Evolutionary conservation across 108 stramenopile genomes (phyloP).

Genomic region (Fragilariopsis cylindrus): DNA sequence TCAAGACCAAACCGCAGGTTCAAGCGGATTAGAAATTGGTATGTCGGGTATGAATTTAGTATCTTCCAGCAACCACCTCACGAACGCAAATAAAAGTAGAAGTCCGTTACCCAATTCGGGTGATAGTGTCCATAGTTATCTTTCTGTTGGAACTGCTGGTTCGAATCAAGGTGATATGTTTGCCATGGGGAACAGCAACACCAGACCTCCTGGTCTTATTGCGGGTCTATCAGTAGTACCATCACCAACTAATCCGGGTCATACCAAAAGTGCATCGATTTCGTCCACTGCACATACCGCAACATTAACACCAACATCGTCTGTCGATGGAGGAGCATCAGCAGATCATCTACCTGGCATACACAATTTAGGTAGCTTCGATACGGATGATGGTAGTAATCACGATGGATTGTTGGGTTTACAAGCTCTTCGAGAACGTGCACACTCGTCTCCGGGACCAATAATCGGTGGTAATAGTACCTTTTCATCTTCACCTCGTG

Average conservation of each 20-base stretch:
- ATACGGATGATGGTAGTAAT: constrained; percentile 25
- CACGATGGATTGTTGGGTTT: constrained; percentile 41
- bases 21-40: constrained; percentile 26
- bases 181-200: constrained; percentile 7
- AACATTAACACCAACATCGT: constrained; percentile 49
- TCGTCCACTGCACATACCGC: constrained; percentile 42
- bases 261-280: constrained; percentile 31
- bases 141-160: constrained; percentile 15
- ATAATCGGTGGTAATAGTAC: neutral
- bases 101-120: constrained; percentile 24
- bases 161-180: constrained; percentile 2
- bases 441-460: constrained; percentile 48
- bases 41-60: constrained; percentile 47
- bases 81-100: neutral
- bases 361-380: constrained; percentile 7
- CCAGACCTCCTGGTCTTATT: constrained; percentile 31
- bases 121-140: constrained; percentile 32
- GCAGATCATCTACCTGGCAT: constrained; percentile 14
- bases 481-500: constrained; percentile 5
- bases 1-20: neutral
- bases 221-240: constrained; percentile 34
- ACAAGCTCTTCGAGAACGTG: constrained; percentile 46
- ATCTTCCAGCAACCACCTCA: constrained; percentile 1
- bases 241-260: constrained; percentile 35
- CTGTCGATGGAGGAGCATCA: constrained; percentile 39